Evolutionary conservation across 352 stramenopile genomes (phyloP).

Genomic region (Globisporangium takayamanum): DNA sequence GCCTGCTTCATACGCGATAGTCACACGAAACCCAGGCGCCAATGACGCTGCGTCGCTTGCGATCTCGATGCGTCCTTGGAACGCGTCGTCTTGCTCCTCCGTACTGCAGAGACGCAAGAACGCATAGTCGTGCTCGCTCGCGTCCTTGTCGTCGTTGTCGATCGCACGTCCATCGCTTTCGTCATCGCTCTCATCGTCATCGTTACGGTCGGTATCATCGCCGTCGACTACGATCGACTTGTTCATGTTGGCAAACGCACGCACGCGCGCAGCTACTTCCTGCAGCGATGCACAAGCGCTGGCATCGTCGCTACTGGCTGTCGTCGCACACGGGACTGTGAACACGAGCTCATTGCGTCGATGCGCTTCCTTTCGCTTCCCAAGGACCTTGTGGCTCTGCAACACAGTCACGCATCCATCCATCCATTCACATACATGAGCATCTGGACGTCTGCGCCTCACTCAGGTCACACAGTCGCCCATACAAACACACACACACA

Average conservation of each 20-base stretch:
- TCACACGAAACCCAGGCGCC: conserved; percentile 27
- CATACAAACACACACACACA: no score
- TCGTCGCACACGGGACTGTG: conserved; percentile 18
- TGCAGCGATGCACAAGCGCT: conserved; percentile 34
- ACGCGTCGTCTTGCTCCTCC: not conserved
- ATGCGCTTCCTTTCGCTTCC: conserved; percentile 75
- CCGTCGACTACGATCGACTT: conserved; percentile 5
- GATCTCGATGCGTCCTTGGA: conserved; percentile 32
- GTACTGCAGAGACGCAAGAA: conserved; percentile 9
- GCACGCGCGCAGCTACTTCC: conserved; percentile 35
- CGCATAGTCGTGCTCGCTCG: conserved; percentile 1
- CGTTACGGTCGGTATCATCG: conserved; percentile 2
- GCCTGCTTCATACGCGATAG: conserved; percentile 42
- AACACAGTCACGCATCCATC: no score
- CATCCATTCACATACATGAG: not conserved
- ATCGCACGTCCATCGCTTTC: conserved; percentile 13
- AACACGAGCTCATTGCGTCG: conserved; percentile 53
- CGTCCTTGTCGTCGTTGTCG: not conserved
- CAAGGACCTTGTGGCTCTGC: conserved; percentile 62
- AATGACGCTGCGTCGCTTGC: conserved; percentile 6
- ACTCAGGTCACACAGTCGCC: no score
- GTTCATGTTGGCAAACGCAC: conserved; percentile 27
- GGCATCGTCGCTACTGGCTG: conserved; percentile 5
- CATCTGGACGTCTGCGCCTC: no score
- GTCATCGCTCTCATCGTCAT: not conserved